Conservation (phyloP, 805 yeast genomes). For the Priceomyces haplophilus region DNA sequence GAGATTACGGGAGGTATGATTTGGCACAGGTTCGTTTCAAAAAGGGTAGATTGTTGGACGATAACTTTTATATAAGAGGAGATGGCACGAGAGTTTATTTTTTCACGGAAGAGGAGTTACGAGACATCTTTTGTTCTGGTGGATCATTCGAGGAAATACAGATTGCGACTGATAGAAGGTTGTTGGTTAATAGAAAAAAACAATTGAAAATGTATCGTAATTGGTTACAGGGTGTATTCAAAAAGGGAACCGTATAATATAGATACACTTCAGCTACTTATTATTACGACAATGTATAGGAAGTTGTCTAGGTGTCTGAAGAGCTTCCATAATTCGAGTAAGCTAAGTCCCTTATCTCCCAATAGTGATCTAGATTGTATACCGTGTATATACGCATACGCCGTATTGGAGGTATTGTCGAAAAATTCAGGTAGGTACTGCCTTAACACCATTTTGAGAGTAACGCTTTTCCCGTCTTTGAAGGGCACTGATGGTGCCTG, state of each 20-base stretch:
- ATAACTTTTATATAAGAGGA: constrained; percentile 93
- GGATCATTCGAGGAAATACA: constrained; percentile 61
- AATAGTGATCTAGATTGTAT: constrained; percentile 19
- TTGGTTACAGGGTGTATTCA: constrained; percentile 92
- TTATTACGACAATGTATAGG: constrained; percentile 27
- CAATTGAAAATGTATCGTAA: constrained; percentile 93
- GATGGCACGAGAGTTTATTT: constrained; percentile 98
- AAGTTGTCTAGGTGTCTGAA: constrained; percentile 38
- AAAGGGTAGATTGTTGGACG: constrained; percentile 80
- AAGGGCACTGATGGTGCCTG: constrained; percentile 22
- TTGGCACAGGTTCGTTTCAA: constrained; percentile 93
- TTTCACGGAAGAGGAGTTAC: constrained; percentile 89
- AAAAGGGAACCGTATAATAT: constrained; percentile 19
- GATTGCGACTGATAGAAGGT: constrained; percentile 86
- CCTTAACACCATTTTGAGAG: constrained; percentile 5
- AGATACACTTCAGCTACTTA: constrained; percentile 2
- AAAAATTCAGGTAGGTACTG: constrained; percentile 13
- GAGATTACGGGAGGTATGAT: constrained; percentile 96
- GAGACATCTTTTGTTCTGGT: constrained; percentile 54
- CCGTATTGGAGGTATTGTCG: constrained; percentile 4
- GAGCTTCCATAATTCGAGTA: constrained; percentile 29
- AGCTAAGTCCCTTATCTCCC: constrained; percentile 10
- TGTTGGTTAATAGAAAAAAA: constrained; percentile 88
- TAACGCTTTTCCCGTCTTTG: constrained; percentile 3
- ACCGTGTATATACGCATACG: constrained; percentile 30